Evolutionary conservation across 2,329 filamentous ascomycete genomes (phyloP).

Genomic region (Sporothrix pallida): DNA sequence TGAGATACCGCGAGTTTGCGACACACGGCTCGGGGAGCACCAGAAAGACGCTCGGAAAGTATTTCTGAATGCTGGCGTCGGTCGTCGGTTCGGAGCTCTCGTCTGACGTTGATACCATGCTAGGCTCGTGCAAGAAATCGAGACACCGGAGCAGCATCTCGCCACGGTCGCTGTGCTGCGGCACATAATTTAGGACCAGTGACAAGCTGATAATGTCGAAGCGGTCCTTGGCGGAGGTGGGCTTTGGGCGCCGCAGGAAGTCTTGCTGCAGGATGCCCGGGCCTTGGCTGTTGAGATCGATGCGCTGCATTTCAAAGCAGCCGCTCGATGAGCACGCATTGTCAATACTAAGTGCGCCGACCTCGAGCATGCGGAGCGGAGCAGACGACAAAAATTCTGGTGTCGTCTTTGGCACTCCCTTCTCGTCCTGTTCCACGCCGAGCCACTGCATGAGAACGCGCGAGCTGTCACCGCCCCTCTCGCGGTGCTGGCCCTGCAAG

Average conservation of each 20-base stretch:
- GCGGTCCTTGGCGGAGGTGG: constrained; percentile 61
- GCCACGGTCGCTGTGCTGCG: constrained; percentile 74
- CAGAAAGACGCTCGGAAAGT: constrained; percentile 78
- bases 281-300: constrained; percentile 88
- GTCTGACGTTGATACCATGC: constrained; percentile 24
- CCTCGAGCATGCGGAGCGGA: constrained; percentile 74
- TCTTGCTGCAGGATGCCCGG: constrained; percentile 84
- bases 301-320: constrained; percentile 75
- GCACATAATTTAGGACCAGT: constrained; percentile 92
- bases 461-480: constrained; percentile 71
- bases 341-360: constrained; percentile 81
- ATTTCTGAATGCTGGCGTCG: constrained; percentile 38
- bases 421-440: constrained; percentile 43
- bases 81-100: constrained; percentile 6
- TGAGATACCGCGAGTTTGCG: constrained; percentile 87
- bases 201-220: constrained; percentile 94
- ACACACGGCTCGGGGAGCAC: constrained; percentile 89
- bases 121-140: constrained; percentile 64
- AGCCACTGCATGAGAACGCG: constrained; percentile 69
- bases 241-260: constrained; percentile 87
- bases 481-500: constrained; percentile 68
- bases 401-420: neutral
- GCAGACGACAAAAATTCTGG: neutral
- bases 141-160: constrained; percentile 83
- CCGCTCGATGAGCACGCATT: constrained; percentile 82